These are phyloP conservation scores for Clonostachys rosea DNA, from an alignment of 2,329 filamentous ascomycete genomes.

Conservation along the genomic window DNA sequence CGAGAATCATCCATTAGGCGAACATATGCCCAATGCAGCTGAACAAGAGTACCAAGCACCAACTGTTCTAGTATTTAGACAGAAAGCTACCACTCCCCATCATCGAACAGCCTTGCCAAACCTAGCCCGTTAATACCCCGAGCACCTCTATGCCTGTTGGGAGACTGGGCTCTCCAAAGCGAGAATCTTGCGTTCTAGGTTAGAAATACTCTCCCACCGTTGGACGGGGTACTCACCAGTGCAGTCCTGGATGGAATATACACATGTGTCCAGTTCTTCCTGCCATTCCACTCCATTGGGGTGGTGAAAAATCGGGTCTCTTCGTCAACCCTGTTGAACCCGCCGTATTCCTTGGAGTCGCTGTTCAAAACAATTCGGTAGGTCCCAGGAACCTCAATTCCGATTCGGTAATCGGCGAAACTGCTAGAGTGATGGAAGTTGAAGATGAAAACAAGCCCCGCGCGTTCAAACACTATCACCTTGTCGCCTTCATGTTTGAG, in stretches of 20 bases:
- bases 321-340: slow-evolving; percentile 71
- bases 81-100: too few species aligned
- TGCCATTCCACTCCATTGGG: slow-evolving; percentile 81
- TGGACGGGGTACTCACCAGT: slow-evolving; percentile 52
- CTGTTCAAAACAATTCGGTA: slow-evolving; percentile 84
- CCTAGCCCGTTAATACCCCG: too few species aligned
- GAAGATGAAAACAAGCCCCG: slow-evolving; percentile 87
- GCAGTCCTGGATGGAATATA: slow-evolving; percentile 85
- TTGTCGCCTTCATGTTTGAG: slow-evolving; percentile 94
- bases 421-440: slow-evolving; percentile 87
- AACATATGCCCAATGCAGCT: too few species aligned
- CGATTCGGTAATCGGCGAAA: slow-evolving; percentile 89
- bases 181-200: not conserved
- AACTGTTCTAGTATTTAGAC: too few species aligned
- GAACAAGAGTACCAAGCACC: too few species aligned
- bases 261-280: slow-evolving; percentile 87
- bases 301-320: slow-evolving; percentile 90
- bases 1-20: too few species aligned
- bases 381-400: slow-evolving; percentile 77
- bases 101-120: too few species aligned
- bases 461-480: slow-evolving; percentile 92
- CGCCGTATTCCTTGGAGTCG: slow-evolving; percentile 74
- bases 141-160: not conserved
- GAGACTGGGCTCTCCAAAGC: not conserved
- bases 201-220: slow-evolving; percentile 1